These are phyloP conservation scores for Fusarium sp. DNA, from an alignment of 2,329 filamentous ascomycete species.

Conservation along the genomic window DNA sequence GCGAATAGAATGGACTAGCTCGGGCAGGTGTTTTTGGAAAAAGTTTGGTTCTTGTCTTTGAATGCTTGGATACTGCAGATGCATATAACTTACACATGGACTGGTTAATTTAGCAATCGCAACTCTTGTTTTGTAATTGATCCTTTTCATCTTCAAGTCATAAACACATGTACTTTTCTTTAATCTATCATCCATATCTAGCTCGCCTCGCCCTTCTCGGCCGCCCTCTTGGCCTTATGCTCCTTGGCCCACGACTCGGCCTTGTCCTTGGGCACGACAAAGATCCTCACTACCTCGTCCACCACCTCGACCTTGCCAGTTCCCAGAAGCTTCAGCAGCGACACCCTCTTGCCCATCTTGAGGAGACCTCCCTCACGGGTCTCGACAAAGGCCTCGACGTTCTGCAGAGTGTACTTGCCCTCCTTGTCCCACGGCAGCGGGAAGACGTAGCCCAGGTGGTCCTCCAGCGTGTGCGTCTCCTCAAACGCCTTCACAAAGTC, in stretches of 20 bases:
- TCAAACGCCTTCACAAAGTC: slow-evolving; percentile 92
- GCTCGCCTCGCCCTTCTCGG: slow-evolving; percentile 51
- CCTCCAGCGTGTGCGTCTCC: slow-evolving; percentile 79
- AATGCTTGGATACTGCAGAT: not conserved
- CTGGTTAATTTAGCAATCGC: slow-evolving; percentile 5
- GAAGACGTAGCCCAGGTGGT: slow-evolving; percentile 88
- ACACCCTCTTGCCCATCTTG: slow-evolving; percentile 89
- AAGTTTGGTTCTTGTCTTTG: slow-evolving; percentile 2
- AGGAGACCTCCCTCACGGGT: slow-evolving; percentile 82
- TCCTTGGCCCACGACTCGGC: slow-evolving; percentile 83
- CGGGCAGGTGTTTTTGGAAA: slow-evolving; percentile 13
- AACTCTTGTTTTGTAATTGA: slow-evolving; percentile 14
- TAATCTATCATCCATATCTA: slow-evolving; percentile 5
- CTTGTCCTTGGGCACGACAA: slow-evolving; percentile 79
- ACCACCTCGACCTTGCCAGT: slow-evolving; percentile 87
- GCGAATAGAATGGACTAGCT: slow-evolving; percentile 35
- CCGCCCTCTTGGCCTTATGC: slow-evolving; percentile 80
- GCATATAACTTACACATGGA: slow-evolving; percentile 13
- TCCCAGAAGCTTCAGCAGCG: slow-evolving; percentile 78
- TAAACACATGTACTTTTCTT: slow-evolving; percentile 19
- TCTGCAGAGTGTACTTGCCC: slow-evolving; percentile 71
- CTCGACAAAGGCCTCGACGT: slow-evolving; percentile 91
- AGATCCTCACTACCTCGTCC: slow-evolving; percentile 85
- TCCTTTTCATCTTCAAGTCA: slow-evolving; percentile 12
- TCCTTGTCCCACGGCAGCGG: slow-evolving; percentile 87